Conservation (phyloP, 192 early-diverging fungal genomes). For the Thoreauomyces humboldtii region DNA sequence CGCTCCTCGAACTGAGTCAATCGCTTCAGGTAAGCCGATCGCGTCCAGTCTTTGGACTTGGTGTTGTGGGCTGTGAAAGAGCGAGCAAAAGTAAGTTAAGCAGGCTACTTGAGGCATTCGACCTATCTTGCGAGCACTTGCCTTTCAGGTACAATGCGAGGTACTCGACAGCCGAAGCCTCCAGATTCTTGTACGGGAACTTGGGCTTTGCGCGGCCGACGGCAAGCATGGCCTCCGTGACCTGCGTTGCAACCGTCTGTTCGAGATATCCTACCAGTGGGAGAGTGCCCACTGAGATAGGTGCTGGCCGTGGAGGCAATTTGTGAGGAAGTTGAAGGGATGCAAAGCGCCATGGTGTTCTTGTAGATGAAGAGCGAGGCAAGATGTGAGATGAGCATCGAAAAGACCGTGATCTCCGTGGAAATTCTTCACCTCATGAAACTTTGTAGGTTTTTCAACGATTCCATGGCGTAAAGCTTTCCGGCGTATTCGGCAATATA, state of each 20-base stretch:
- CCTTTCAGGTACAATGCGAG: constrained; percentile 54
- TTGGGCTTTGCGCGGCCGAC: constrained; percentile 49
- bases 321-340: constrained; percentile 46
- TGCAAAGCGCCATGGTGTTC: constrained; percentile 48
- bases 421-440: constrained; percentile 53
- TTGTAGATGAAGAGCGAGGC: no score
- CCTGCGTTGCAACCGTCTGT: constrained; percentile 41
- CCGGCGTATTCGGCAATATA: constrained; percentile 47
- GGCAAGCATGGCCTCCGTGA: constrained; percentile 39
- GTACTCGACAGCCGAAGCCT: constrained; percentile 45
- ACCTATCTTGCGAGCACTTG: not conserved
- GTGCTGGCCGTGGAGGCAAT: constrained; percentile 44
- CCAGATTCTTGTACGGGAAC: constrained; percentile 46
- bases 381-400: no score
- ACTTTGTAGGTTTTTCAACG: constrained; percentile 24
- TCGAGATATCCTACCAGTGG: constrained; percentile 58
- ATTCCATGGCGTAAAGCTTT: constrained; percentile 44
- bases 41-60: constrained; percentile 41
- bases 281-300: constrained; percentile 36
- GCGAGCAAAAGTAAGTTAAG: not conserved
- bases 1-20: constrained; percentile 35
- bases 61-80: constrained; percentile 44
- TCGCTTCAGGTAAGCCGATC: constrained; percentile 30
- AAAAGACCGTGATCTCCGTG: no score
- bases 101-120: not conserved